Evolutionary conservation across 2,329 filamentous ascomycete species (phyloP).

Genomic region (Acrocalymma vagum): DNA sequence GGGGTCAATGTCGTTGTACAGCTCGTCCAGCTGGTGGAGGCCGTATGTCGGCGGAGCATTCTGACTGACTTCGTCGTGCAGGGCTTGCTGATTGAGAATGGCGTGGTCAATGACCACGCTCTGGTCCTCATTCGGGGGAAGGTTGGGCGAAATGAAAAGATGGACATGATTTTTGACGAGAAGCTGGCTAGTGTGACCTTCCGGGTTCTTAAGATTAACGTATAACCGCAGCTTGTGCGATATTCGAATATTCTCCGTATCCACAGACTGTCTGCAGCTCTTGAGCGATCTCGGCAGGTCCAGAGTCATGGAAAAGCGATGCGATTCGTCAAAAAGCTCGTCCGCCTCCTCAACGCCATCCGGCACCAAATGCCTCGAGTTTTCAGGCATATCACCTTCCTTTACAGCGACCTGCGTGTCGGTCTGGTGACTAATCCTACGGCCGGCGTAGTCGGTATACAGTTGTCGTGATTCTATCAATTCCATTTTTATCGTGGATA

Average conservation of each 20-base stretch:
- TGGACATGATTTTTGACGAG: slow-evolving; percentile 90
- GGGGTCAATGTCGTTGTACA: slow-evolving; percentile 87
- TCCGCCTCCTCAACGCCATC: slow-evolving; percentile 42
- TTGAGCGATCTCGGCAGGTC: slow-evolving; percentile 83
- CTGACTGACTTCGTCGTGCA: slow-evolving; percentile 65
- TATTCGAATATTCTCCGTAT: slow-evolving; percentile 88
- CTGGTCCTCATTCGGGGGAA: slow-evolving; percentile 87
- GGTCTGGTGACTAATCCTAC: slow-evolving; percentile 38
- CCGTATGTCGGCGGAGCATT: slow-evolving; percentile 93
- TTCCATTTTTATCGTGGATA: slow-evolving; percentile 83
- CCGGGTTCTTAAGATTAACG: slow-evolving; percentile 90
- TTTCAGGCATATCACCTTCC: slow-evolving; percentile 46
- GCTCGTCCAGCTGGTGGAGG: slow-evolving; percentile 85
- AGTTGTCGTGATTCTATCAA: slow-evolving; percentile 70
- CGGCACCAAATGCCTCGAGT: slow-evolving; percentile 39
- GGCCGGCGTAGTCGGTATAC: slow-evolving; percentile 54
- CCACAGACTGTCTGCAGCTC: slow-evolving; percentile 87
- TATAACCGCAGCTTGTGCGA: slow-evolving; percentile 92
- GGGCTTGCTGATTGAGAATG: slow-evolving; percentile 47
- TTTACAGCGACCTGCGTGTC: slow-evolving; percentile 42
- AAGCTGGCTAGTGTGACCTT: slow-evolving; percentile 93
- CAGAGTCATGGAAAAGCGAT: slow-evolving; percentile 65
- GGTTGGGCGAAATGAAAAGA: slow-evolving; percentile 94
- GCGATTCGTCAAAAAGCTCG: slow-evolving; percentile 63
- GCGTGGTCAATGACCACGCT: slow-evolving; percentile 64